phyloP scores from a whole-genome alignment of 1,284 basidiomycete genomes.

The Sanguinoderma infundibulare region DNA sequence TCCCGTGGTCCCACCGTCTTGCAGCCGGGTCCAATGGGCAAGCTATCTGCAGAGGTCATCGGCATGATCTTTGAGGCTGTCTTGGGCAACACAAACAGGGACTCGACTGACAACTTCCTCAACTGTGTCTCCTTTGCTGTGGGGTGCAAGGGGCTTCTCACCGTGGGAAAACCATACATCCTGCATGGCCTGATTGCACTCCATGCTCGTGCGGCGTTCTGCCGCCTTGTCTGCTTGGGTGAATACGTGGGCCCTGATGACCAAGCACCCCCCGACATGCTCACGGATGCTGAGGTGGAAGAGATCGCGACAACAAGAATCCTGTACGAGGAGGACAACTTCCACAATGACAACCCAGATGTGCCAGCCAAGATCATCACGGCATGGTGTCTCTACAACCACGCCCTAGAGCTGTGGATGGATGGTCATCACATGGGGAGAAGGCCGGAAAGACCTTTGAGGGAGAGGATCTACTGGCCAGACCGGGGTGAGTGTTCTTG shows the following conservation, averaged over 20 bases:
- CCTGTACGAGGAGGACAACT: background rate
- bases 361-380: background rate
- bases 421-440: background rate
- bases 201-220: conserved; percentile 6
- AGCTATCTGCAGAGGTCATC: background rate
- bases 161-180: conserved; percentile 7
- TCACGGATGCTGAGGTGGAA: conserved; percentile 10
- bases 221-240: conserved; percentile 24
- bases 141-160: conserved; percentile 15
- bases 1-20: background rate
- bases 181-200: background rate
- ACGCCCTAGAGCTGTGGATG: background rate
- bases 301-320: background rate
- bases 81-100: background rate
- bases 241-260: conserved; percentile 3
- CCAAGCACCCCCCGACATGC: conserved; percentile 14
- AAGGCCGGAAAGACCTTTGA: no score
- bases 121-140: conserved; percentile 1
- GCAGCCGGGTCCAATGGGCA: background rate
- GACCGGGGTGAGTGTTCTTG: no score
- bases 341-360: no score
- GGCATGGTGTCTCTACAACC: background rate
- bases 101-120: background rate
- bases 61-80: background rate
- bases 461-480: no score